Percentiles rank a stretch among this genome's conserved stretches.
Evolutionary conservation across 2,329 filamentous ascomycete genomes (phyloP).

Genomic region (Aspergillus phoenicis): DNA sequence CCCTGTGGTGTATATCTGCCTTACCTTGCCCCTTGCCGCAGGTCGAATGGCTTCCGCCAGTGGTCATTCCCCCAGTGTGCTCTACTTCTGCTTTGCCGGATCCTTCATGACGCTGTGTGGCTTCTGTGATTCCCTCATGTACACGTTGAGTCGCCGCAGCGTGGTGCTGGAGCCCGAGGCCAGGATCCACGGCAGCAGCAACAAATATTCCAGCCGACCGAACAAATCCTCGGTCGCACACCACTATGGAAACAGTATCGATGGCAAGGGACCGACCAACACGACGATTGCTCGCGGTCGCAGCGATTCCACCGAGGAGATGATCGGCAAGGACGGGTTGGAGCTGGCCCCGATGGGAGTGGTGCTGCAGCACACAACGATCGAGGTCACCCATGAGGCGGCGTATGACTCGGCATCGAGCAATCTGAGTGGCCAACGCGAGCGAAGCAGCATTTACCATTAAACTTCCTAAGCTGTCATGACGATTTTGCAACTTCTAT

Average conservation of each 20-base stretch:
- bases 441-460: conserved; percentile 49
- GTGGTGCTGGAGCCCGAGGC: conserved; percentile 8
- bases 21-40: conserved; percentile 3
- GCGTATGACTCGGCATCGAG: conserved; percentile 41
- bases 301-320: conserved; percentile 8
- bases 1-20: conserved; percentile 3
- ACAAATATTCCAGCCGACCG: conserved; percentile 5
- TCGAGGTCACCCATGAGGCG: conserved; percentile 3
- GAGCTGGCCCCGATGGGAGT: conserved; percentile 10
- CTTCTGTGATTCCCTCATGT: conserved; percentile 7
- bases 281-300: conserved; percentile 6
- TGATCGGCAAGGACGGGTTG: conserved; percentile 7
- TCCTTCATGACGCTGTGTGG: conserved; percentile 3
- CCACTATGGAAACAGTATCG: conserved; percentile 1
- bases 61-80: background rate
- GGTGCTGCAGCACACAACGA: conserved; percentile 7
- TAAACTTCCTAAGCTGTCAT: conserved; percentile 7
- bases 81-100: conserved; percentile 1
- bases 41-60: conserved; percentile 8
- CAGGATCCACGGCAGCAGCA: conserved; percentile 4
- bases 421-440: conserved; percentile 59
- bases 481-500: background rate
- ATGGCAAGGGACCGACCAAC: conserved; percentile 1
- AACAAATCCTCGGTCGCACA: conserved; percentile 5
- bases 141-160: conserved; percentile 1